These are phyloP conservation scores for Scheffersomyces stambukii DNA, from an alignment of 1,139 yeast species.

Conservation along the genomic window DNA sequence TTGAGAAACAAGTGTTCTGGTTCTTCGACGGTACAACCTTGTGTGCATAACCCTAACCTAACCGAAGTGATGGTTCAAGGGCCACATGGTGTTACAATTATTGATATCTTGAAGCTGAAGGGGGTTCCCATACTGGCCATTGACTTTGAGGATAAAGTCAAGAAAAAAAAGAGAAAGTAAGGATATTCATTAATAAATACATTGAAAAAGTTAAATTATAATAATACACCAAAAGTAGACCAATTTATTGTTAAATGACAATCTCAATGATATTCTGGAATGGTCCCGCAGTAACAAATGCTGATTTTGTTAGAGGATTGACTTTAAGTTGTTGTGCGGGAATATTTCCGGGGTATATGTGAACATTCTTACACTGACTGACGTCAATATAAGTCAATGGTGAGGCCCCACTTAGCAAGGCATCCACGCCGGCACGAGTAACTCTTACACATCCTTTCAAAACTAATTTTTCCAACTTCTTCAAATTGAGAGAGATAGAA, in stretches of 20 bases:
- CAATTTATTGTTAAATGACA: conserved; percentile 30
- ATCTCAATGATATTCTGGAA: conserved; percentile 54
- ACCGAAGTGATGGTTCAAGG: conserved; percentile 86
- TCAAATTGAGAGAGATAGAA: conserved; percentile 54
- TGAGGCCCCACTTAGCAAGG: conserved; percentile 54
- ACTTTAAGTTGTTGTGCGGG: conserved; percentile 57
- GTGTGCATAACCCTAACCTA: conserved; percentile 41
- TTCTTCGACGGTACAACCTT: conserved; percentile 57
- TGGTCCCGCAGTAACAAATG: conserved; percentile 56
- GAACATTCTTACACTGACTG: conserved; percentile 66
- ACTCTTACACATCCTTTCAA: conserved; percentile 72
- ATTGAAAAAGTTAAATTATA: too few species aligned
- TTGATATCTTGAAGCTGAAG: conserved; percentile 52
- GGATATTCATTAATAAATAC: too few species aligned
- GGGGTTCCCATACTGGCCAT: conserved; percentile 73
- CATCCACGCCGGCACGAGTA: conserved; percentile 70
- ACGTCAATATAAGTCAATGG: conserved; percentile 53
- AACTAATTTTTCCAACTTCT: conserved; percentile 42
- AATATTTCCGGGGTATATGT: conserved; percentile 51
- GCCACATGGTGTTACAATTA: conserved; percentile 66
- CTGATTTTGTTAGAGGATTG: conserved; percentile 49
- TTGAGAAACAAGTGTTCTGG: conserved; percentile 83
- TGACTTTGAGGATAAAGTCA: conserved; percentile 60
- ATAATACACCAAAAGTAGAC: too few species aligned
- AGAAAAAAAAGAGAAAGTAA: conserved; percentile 52